These are phyloP conservation scores for Miscanthus lutarioriparius DNA, from an alignment of 176 grass and related monocot genomes.

Conservation along the genomic window DNA sequence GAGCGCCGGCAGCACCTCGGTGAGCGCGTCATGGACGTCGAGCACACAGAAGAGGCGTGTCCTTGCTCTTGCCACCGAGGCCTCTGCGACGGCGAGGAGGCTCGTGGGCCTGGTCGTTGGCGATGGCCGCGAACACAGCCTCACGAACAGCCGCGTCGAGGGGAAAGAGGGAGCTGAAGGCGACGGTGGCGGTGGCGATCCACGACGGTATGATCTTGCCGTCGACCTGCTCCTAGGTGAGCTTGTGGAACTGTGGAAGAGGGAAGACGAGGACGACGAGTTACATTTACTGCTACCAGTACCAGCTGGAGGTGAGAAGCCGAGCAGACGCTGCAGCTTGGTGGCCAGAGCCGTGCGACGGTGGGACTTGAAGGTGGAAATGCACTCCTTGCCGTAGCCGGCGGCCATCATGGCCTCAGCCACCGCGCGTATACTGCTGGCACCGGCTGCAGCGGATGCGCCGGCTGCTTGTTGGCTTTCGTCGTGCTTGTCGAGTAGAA, in stretches of 20 bases:
- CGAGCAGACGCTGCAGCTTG: conserved; percentile 43
- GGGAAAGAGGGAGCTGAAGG: conserved; percentile 47
- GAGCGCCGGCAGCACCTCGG: conserved; percentile 39
- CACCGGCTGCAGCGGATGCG: too few species aligned
- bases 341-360: conserved; percentile 40
- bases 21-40: conserved; percentile 55
- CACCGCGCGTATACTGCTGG: background rate
- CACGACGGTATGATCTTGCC: conserved; percentile 51
- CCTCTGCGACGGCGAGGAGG: conserved; percentile 48
- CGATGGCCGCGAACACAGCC: conserved; percentile 51
- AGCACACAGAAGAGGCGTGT: conserved; percentile 64
- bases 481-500: background rate
- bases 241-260: conserved; percentile 49
- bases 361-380: conserved; percentile 51
- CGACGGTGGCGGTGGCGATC: conserved; percentile 36
- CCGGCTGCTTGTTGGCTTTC: too few species aligned
- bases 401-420: conserved; percentile 63
- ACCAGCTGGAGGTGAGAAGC: background rate
- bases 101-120: conserved; percentile 31
- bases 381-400: conserved; percentile 75
- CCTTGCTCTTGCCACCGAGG: conserved; percentile 31
- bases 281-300: too few species aligned
- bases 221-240: conserved; percentile 49
- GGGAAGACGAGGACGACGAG: background rate
- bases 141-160: conserved; percentile 24